Base-by-base conservation (phyloP, 805 yeast species). In the Metschnikowia kunwiensis region DNA sequence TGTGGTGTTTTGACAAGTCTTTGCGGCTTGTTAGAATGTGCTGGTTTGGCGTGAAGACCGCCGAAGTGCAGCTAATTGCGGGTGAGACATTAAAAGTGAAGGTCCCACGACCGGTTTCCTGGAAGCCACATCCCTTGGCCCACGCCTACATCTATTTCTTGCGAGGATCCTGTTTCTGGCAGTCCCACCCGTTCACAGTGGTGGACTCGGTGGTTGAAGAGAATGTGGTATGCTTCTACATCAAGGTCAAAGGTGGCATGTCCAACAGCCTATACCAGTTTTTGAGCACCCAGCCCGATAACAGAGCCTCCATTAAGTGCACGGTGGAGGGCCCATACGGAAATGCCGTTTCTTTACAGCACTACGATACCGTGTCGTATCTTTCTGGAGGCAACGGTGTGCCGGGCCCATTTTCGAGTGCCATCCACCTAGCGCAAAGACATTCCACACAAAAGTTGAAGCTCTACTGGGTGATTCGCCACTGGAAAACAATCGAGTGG, bases 101-200 rank as follows among this genome's bases (percentile, higher is more conserved):
- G 1, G 57, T 75, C 13, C 53, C 65, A 14, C 70, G 70, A 48
- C 82, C 86, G n/a, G 50, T 50, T 4, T 51, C 49, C 28, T 74
- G 80, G 70, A 61, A 61, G 24, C 61, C 70, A 13, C 59, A 50
- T 36, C 80, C 87, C 2, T 84, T 86, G 13, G 64, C 73, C 11
- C 75, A 62, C 53, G 77, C 70, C 1, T 82, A 65, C 48, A 57
- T 84, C 26, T 72, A 79, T 58, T 78, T 82, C 54, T 43, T 80
- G 37, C 61, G 74, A 28, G 65, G 72, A 13, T 52, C 60, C 3
- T 58, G 68, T 22, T 77, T 80, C 54, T 80, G 81, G 79, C 86
- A 82, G 54, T 75, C 82, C 3, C 87, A 82, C 54, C 89, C 91
- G 5, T 82, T 84, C 58, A 79, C 89, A 1, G 57, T 75, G 7